Percentiles rank a stretch among this genome's conserved stretches.
These are phyloP conservation scores for Phoenix roebelenii DNA, from an alignment of 176 grass and related monocot species.

Conservation along the genomic window DNA sequence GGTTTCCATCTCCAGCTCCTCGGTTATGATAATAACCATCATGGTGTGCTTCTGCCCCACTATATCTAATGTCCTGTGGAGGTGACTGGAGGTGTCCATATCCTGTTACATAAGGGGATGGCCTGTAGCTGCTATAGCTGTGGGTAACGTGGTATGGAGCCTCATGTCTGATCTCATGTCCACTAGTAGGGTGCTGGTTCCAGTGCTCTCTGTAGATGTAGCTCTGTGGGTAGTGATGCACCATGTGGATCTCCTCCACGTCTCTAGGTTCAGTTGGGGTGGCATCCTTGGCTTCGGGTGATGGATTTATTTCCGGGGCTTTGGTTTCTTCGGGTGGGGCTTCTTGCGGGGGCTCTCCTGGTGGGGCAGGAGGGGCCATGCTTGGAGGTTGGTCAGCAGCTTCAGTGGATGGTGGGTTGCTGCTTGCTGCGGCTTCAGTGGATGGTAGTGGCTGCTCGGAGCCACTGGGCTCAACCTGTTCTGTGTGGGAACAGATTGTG, in stretches of 20 bases:
- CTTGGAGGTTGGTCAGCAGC: background rate
- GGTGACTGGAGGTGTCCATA: too few relatives aligned
- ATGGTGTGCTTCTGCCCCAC: conserved; percentile 16
- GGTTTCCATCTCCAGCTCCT: conserved; percentile 40
- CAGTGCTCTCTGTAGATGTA: conserved; percentile 21
- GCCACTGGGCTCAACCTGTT: conserved; percentile 12
- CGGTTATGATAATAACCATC: conserved; percentile 18
- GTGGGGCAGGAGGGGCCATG: conserved; percentile 1
- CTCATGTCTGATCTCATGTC: conserved; percentile 22
- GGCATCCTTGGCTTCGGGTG: conserved; percentile 6
- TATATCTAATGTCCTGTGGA: conserved; percentile 20
- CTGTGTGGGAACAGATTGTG: conserved; percentile 47
- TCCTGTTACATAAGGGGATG: conserved; percentile 22
- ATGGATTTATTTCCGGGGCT: background rate
- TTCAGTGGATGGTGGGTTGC: conserved; percentile 13
- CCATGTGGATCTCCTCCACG: conserved; percentile 28
- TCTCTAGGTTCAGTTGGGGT: conserved; percentile 2
- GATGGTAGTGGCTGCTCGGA: conserved; percentile 6
- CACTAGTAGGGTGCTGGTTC: conserved; percentile 19
- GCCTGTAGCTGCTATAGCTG: conserved; percentile 31
- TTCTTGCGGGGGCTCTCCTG: conserved; percentile 15
- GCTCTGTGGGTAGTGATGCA: conserved; percentile 33
- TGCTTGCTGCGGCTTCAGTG: conserved; percentile 2
- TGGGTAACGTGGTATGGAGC: conserved; percentile 30
- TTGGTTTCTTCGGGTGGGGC: conserved; percentile 16